phyloP scores from a whole-genome alignment of 1,139 yeast genomes.

The Suhomyces terraborum region DNA sequence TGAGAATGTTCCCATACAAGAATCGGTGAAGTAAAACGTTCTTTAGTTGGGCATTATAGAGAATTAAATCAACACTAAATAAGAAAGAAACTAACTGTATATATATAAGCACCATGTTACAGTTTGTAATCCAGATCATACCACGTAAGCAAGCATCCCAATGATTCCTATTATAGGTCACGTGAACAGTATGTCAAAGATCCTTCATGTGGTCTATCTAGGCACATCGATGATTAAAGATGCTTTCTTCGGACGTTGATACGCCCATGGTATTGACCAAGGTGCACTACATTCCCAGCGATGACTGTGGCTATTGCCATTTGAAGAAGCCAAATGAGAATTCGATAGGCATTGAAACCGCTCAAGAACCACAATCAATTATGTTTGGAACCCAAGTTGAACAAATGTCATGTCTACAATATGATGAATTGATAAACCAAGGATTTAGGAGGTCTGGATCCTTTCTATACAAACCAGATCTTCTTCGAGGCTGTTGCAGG shows the following conservation, averaged over 20 bases:
- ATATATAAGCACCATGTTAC: no score
- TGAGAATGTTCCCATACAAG: no score
- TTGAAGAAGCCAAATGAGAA: conserved; percentile 46
- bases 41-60: no score
- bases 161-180: no score
- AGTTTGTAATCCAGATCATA: no score
- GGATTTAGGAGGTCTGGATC: conserved; percentile 83
- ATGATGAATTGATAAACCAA: conserved; percentile 64
- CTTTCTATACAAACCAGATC: conserved; percentile 73
- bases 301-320: conserved; percentile 65
- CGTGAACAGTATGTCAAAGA: no score
- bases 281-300: conserved; percentile 6
- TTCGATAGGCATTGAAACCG: conserved; percentile 34
- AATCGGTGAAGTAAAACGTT: no score
- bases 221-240: not conserved
- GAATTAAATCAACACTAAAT: no score
- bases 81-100: no score
- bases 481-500: conserved; percentile 76
- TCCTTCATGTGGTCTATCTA: no score
- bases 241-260: conserved; percentile 1
- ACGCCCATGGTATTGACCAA: conserved; percentile 11
- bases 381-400: conserved; percentile 55
- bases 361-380: conserved; percentile 26
- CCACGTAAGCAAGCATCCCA: no score
- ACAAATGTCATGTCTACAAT: conserved; percentile 50